phyloP scores from a whole-genome alignment of 352 stramenopile species.

The Pythium rhizo-oryzae region DNA sequence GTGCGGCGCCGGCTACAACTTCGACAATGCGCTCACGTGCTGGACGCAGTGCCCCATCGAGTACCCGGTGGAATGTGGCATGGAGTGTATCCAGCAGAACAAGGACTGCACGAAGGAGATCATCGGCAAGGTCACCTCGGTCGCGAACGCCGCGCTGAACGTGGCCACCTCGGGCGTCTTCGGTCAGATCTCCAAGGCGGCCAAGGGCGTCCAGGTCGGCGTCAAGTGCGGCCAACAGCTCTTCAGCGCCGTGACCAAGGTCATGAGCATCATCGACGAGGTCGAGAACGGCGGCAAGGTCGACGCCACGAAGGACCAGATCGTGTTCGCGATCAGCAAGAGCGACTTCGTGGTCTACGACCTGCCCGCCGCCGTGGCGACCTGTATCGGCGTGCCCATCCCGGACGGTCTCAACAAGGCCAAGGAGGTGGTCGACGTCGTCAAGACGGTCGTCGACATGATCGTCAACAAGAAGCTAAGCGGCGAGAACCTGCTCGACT shows the following conservation, averaged over 20 bases:
- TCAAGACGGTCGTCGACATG: slow-evolving; percentile 36
- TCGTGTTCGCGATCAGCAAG: slow-evolving; percentile 57
- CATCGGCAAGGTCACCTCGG: slow-evolving; percentile 42
- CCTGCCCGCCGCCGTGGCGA: slow-evolving; percentile 50
- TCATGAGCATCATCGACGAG: slow-evolving; percentile 18
- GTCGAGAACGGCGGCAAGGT: slow-evolving; percentile 15
- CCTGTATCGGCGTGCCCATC: slow-evolving; percentile 40
- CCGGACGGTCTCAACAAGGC: slow-evolving; percentile 35
- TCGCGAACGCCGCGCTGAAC: slow-evolving; percentile 42
- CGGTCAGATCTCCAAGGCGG: slow-evolving; percentile 30
- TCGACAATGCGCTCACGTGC: slow-evolving; percentile 51
- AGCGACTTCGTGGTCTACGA: slow-evolving; percentile 59
- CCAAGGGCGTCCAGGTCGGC: slow-evolving; percentile 23
- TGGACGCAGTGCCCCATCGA: slow-evolving; percentile 60
- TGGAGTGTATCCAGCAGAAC: slow-evolving; percentile 68
- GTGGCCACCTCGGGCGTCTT: slow-evolving; percentile 44
- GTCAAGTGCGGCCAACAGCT: slow-evolving; percentile 33
- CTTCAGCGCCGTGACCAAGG: slow-evolving; percentile 24
- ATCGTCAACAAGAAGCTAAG: slow-evolving; percentile 36
- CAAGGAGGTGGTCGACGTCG: slow-evolving; percentile 42
- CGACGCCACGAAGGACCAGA: slow-evolving; percentile 44
- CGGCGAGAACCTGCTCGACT: slow-evolving; percentile 20
- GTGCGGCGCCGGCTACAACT: slow-evolving; percentile 49
- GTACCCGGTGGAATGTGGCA: slow-evolving; percentile 55
- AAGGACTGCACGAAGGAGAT: slow-evolving; percentile 54